phyloP scores from a whole-genome alignment of 2,329 filamentous ascomycete species.

The Trichoderma polysporum region DNA sequence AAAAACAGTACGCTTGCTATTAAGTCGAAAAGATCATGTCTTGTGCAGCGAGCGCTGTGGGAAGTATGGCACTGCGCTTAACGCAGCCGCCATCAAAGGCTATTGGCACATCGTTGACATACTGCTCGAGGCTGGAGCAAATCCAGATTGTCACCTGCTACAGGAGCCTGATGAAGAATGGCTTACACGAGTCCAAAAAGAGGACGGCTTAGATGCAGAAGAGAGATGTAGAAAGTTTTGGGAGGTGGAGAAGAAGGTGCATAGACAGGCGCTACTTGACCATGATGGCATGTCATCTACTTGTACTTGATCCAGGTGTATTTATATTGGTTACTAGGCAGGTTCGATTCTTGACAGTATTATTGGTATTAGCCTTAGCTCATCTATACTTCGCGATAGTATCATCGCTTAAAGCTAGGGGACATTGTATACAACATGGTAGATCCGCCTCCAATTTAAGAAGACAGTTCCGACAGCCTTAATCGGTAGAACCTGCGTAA shows the following conservation, averaged over 20 bases:
- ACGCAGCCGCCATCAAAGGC: slow-evolving; percentile 16
- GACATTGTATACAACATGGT: too few relatives aligned
- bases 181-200: neutral
- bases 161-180: neutral
- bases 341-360: too few relatives aligned
- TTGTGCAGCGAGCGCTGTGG: neutral
- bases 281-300: too few relatives aligned
- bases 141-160: slow-evolving; percentile 15
- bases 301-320: too few relatives aligned
- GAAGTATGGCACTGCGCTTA: slow-evolving; percentile 13
- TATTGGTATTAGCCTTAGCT: too few relatives aligned
- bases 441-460: too few relatives aligned
- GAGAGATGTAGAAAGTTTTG: slow-evolving; percentile 8
- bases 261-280: too few relatives aligned
- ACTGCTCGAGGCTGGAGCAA: slow-evolving; percentile 18
- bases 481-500: too few relatives aligned
- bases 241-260: slow-evolving; percentile 7
- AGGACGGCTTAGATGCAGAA: neutral
- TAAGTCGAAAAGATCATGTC: slow-evolving; percentile 19
- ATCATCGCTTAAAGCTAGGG: too few relatives aligned
- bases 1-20: neutral
- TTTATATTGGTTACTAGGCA: too few relatives aligned
- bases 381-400: too few relatives aligned
- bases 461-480: too few relatives aligned
- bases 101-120: slow-evolving; percentile 17